Base-by-base conservation (phyloP, 495 filamentous ascomycete species). In the Pseudotulostoma volvatum region DNA sequence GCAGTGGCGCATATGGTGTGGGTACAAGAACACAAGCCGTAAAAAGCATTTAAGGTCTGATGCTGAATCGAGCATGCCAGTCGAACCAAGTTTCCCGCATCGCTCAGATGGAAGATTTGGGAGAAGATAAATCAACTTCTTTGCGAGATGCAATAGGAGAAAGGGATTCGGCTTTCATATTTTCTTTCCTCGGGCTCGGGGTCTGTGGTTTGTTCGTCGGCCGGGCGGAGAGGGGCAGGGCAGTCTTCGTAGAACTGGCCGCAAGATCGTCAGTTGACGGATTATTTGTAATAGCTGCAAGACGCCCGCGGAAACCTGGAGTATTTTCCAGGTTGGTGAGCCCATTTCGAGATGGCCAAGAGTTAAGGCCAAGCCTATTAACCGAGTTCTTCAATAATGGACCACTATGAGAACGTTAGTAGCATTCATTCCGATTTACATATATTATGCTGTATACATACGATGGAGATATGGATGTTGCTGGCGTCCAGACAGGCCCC, bases 391-490 rank as follows among this genome's bases (percentile, higher is more conserved):
- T 64, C 49, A 55, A 48, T 34, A 57, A 35, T 9, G 59, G 53
- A 37, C 50, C 56, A 15, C 61, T 66, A 39, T 46, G 40, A 43
- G 9, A 9, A 44, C 18, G 45, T 64, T 45, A 62, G 57, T 31
- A 33, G 9, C 21, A 9, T 15, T 16, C n/a, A n/a, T 36, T 3
- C 18, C 8, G 18, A 14, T 17, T 3, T 11, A 1, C 13, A 35
- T 2, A 7, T 18, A 14, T 19, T 16, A 1, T 14, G 11, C 21
- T 3, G 7, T 18, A 19, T 15, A 60, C 63, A 47, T 57, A 67
- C 65, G 59, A 55, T 37, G 65, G 63, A 13, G 64, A 68, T 21
- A 68, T 62, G 1, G 65, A 64, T n/a, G 64, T 64, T 18, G 61
- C 62, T 7, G 64, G 66, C 31, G 65, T 69, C 56, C 60, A 68